Percentiles rank a stretch among this genome's conserved stretches.
Evolutionary conservation across 2,329 filamentous ascomycete genomes (phyloP).

Genomic region (Aspergillus piperis): DNA sequence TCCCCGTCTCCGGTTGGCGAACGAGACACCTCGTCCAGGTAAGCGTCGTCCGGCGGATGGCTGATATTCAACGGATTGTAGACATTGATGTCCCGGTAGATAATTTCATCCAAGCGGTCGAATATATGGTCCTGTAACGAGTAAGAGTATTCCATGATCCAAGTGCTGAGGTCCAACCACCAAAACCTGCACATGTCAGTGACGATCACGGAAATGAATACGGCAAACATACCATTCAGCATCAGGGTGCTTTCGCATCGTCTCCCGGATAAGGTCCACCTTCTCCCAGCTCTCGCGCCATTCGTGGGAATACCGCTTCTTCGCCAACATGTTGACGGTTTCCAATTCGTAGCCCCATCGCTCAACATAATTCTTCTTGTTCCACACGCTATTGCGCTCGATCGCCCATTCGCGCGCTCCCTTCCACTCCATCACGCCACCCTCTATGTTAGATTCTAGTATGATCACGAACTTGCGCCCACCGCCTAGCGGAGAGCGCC

Average conservation of each 20-base stretch:
- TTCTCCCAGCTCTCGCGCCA: slow-evolving; percentile 99
- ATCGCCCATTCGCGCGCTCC: slow-evolving; percentile 97
- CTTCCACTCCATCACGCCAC: slow-evolving; percentile 99
- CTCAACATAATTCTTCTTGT: slow-evolving; percentile 85
- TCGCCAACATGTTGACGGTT: slow-evolving; percentile 97
- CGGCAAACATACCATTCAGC: slow-evolving; percentile 78
- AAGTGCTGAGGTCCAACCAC: slow-evolving; percentile 98
- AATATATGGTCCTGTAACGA: slow-evolving; percentile 91
- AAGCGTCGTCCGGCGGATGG: slow-evolving; percentile 73
- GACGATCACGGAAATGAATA: background rate
- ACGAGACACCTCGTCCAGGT: slow-evolving; percentile 73
- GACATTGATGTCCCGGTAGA: slow-evolving; percentile 93
- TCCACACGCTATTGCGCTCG: slow-evolving; percentile 90
- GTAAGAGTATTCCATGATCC: slow-evolving; percentile 93
- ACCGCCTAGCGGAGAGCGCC: slow-evolving; percentile 73
- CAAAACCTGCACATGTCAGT: slow-evolving; percentile 71
- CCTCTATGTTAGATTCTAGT: slow-evolving; percentile 87
- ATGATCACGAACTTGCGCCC: slow-evolving; percentile 93
- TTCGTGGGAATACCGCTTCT: slow-evolving; percentile 97
- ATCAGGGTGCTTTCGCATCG: slow-evolving; percentile 88
- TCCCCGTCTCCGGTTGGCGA: slow-evolving; percentile 77
- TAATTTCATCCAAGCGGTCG: slow-evolving; percentile 69
- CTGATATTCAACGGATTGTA: slow-evolving; percentile 95
- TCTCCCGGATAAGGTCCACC: slow-evolving; percentile 86
- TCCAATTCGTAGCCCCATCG: slow-evolving; percentile 95